Evolutionary conservation across 2,329 filamentous ascomycete genomes (phyloP), one percentile per base, ranked within the genome.

Genomic region (Scolecobasidium constrictum): DNA sequence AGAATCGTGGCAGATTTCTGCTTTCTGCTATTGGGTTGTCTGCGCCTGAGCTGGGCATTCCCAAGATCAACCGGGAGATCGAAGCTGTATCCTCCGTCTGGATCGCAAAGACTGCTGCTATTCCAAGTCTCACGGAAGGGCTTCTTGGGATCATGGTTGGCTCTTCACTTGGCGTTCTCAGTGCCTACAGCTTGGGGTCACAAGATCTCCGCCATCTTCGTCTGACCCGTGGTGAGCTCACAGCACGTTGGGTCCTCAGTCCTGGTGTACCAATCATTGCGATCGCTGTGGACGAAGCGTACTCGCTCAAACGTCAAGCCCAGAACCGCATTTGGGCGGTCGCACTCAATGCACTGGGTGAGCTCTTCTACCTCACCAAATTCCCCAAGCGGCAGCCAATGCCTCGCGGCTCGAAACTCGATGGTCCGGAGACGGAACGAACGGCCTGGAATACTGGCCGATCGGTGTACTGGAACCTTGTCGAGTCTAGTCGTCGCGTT

Each of bases 231-330:
- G 87, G 87, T 3, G 83, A 93, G 53, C 73, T 92, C 50, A 94
- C 86, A 31, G 84, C 85, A 23, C 83, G 83, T 50, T 96, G 90
- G 90, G 79, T 86, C 7, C 68, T 96, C 11, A 87, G 86, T 55
- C 92, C 92, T 3, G 92, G 92, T 33, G 87, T 96, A 3, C 92
- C 92, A 0, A 92, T 98, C 47, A 74, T 95, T 42, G 76, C 78
- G 1, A 77, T 98, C 47, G 77, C 77, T 35, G 75, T 94, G 5
- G 92, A 98, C 53, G 87, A 94, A 20, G 77, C 77, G 41, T 92
- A 87, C 60, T 88, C 73, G 38, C 60, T 72, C 19, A 81, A 78
- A 51, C 79, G 88, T 21, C 80, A 81, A 56, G 66, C 73, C 3
- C 68, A 79, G 39, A 75, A 77, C 11, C 79, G 88, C 20, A 75